Evolutionary conservation across 208 protist genomes (phyloP), one percentile per base, ranked within the genome.

Genomic region (Trypanosoma brucei): DNA sequence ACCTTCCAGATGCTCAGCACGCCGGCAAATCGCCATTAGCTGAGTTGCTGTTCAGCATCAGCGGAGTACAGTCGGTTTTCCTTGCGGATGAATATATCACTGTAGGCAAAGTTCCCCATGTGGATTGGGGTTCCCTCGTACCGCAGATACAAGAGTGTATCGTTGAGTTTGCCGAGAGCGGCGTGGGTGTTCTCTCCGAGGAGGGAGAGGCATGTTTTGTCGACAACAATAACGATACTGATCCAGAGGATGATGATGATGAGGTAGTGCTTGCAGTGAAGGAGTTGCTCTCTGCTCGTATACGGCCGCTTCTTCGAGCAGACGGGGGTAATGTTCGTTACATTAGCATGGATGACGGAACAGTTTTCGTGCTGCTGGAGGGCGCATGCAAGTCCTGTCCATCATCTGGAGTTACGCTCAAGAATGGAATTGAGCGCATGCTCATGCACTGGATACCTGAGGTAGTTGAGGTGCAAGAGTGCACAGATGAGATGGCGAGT

Each of bases 391-490:
- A 89, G 58, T 72, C 88, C 8, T 97, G 93, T 56, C 91, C 93
- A 3, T 95, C 88, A 34, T 93, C 86, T 31, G 74, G 87, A 55
- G 73, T 89, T 30, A 97, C 93, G 8, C 73, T 97, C 1, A 97
- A 97, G 65, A 88, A 83, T 54, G 90, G 93, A 7, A 97, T 97
- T 70, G 91, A 97, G 70, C 78, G 88, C 4, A 97, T 97, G 93
- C 72, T 97, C 53, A 96, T 95, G 88, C 93, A 97, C 67, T 97
- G 89, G 85, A 93, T 97, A 46, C 91, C 93, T 1, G 90, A 97
- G 75, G 93, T 97, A 37, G 80, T 92, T 11, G 86, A 92, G 66
- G 91, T 88, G 3, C 85, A 92, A 45, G 83, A 94, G 60, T 75
- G 88, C 14, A 79, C 73, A 40, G 91, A 94, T 30, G 88, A 94